A percentile compares a stretch with the other conserved stretches of the same genome.
phyloP scores from a whole-genome alignment of 106 monocot genomes.

The Apostasia ramifera region DNA sequence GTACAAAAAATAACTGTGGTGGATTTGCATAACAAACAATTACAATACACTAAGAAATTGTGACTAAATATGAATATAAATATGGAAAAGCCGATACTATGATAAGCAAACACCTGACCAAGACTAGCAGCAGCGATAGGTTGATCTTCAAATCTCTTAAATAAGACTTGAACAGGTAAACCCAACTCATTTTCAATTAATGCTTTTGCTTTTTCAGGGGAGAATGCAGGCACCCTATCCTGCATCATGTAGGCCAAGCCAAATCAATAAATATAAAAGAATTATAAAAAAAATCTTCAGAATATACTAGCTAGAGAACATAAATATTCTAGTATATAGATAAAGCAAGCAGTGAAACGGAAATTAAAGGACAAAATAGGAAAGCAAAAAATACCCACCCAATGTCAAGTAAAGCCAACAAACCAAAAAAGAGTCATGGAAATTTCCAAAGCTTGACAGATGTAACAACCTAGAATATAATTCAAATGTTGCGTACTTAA shows the following conservation, averaged over 20 bases:
- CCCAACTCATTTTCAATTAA: conserved; percentile 83
- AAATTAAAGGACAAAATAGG: not conserved
- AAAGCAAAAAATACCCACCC: not conserved
- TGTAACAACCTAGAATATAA: not conserved
- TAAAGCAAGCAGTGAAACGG: not conserved
- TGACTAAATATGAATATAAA: too few relatives aligned
- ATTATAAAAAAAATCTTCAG: conserved; percentile 8
- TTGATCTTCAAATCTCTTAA: conserved; percentile 82
- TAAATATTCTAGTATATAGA: not conserved
- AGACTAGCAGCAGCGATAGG: conserved; percentile 98
- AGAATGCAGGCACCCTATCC: conserved; percentile 98
- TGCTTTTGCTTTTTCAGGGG: conserved; percentile 68
- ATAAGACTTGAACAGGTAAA: conserved; percentile 60
- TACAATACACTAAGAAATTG: too few relatives aligned
- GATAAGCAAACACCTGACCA: conserved; percentile 72
- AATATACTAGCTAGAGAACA: not conserved
- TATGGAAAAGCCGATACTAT: not conserved
- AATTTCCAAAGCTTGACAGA: not conserved
- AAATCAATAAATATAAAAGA: not conserved
- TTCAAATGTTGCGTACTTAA: not conserved
- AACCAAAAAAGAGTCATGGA: not conserved
- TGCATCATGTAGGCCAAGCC: conserved; percentile 15
- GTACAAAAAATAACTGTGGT: not conserved
- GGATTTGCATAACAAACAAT: not conserved
- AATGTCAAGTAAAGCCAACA: not conserved